Evolutionary conservation across 164 flowering plant species (phyloP).

Genomic region (grape (Vitis vinifera)): DNA sequence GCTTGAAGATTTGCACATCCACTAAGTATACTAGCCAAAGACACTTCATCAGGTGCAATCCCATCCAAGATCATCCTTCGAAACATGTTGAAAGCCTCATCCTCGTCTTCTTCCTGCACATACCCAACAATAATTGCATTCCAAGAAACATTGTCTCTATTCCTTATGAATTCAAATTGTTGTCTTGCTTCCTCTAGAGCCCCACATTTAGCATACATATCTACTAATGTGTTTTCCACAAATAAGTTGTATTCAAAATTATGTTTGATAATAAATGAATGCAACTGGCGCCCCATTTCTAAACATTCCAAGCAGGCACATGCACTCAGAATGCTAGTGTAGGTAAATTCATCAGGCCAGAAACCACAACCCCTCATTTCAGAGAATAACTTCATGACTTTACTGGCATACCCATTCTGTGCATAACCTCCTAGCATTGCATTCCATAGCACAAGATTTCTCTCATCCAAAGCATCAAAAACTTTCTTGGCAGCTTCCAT

Average conservation of each 20-base stretch:
- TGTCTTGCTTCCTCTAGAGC: slow-evolving; percentile 59
- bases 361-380: slow-evolving; percentile 50
- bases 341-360: slow-evolving; percentile 75
- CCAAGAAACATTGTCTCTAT: slow-evolving; percentile 80
- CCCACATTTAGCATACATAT: slow-evolving; percentile 91
- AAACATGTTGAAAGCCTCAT: slow-evolving; percentile 65
- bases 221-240: slow-evolving; percentile 82
- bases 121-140: slow-evolving; percentile 88
- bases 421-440: slow-evolving; percentile 76
- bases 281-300: slow-evolving; percentile 67
- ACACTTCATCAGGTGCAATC: slow-evolving; percentile 69
- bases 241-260: slow-evolving; percentile 52
- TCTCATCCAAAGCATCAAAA: slow-evolving; percentile 58
- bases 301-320: slow-evolving; percentile 55
- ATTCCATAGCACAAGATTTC: slow-evolving; percentile 80
- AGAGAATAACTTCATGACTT: slow-evolving; percentile 57
- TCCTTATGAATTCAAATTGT: slow-evolving; percentile 58
- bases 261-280: slow-evolving; percentile 66
- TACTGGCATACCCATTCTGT: slow-evolving; percentile 51
- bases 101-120: slow-evolving; percentile 65
- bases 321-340: slow-evolving; percentile 72
- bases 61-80: slow-evolving; percentile 52
- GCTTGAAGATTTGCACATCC: slow-evolving; percentile 69
- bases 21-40: slow-evolving; percentile 75
- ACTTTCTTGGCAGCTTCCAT: slow-evolving; percentile 62